Conservation (phyloP, 257 asterid species). For the Przewalskia tangutica region DNA sequence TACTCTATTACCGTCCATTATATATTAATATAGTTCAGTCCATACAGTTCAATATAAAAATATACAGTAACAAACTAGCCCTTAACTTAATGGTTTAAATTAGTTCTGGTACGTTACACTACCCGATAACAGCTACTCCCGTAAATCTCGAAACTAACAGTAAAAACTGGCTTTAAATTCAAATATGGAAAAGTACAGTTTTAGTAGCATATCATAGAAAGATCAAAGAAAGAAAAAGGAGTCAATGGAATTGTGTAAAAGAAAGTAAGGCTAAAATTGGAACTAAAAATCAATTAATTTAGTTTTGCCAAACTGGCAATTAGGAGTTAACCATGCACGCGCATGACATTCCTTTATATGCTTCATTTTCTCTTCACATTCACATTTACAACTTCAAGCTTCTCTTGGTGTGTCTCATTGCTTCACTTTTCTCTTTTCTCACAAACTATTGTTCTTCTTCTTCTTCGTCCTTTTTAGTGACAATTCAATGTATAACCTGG, state of each 20-base stretch:
- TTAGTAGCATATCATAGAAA: background rate
- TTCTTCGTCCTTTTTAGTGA: background rate
- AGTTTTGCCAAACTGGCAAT: constrained; percentile 13
- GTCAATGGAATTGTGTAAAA: background rate
- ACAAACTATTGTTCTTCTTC: background rate
- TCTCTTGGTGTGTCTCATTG: background rate
- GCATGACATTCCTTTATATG: constrained; percentile 9
- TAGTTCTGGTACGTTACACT: background rate
- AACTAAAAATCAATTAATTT: background rate
- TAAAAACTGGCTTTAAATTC: background rate
- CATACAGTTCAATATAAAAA: too few species aligned
- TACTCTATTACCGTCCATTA: too few species aligned
- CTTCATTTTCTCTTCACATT: background rate
- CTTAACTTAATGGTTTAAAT: background rate
- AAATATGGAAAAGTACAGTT: background rate
- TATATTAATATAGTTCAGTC: too few species aligned
- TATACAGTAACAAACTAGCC: too few species aligned
- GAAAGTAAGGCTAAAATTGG: background rate
- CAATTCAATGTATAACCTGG: constrained; percentile 28
- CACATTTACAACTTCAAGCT: background rate
- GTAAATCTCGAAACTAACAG: background rate
- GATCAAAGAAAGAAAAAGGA: background rate
- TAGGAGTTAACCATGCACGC: constrained; percentile 13
- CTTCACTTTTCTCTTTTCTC: constrained; percentile 1
- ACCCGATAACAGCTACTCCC: background rate